Percentiles rank a stretch among this genome's conserved stretches.
Evolutionary conservation across 352 stramenopile genomes (phyloP).

Genomic region (Phytophthora palmivora): DNA sequence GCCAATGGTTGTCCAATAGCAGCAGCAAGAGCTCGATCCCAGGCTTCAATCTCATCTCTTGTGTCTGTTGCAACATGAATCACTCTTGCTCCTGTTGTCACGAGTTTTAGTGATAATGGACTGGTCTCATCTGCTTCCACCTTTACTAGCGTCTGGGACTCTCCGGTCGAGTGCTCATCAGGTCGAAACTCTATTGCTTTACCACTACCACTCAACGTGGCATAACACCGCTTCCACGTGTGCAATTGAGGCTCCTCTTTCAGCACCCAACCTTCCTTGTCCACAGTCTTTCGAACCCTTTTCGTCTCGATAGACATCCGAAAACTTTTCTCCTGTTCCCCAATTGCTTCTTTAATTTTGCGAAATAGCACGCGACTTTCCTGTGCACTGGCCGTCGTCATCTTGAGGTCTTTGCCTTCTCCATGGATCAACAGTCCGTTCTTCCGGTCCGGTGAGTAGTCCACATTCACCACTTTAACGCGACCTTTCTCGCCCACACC

Average conservation of each 20-base stretch:
- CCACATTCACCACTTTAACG: conserved; percentile 58
- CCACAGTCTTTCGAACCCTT: not conserved
- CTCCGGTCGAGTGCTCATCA: conserved; percentile 26
- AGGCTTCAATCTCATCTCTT: conserved; percentile 38
- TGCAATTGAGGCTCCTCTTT: conserved; percentile 30
- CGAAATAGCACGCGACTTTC: conserved; percentile 61
- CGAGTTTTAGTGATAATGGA: conserved; percentile 28
- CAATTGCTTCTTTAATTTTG: conserved; percentile 53
- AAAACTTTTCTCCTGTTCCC: conserved; percentile 39
- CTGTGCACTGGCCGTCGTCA: conserved; percentile 62
- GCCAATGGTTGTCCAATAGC: conserved; percentile 30
- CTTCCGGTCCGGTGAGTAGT: conserved; percentile 51
- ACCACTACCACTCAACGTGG: conserved; percentile 54
- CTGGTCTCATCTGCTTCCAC: conserved; percentile 29
- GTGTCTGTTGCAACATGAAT: conserved; percentile 37
- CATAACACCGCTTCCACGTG: conserved; percentile 68
- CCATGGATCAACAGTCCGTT: conserved; percentile 71
- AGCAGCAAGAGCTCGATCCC: conserved; percentile 33
- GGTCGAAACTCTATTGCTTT: conserved; percentile 63
- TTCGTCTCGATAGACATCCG: conserved; percentile 9
- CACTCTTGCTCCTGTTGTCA: conserved; percentile 13
- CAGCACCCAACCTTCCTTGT: conserved; percentile 59
- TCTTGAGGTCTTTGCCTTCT: conserved; percentile 64
- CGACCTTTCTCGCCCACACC: conserved; percentile 70
- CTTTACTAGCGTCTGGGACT: conserved; percentile 41